Percentiles rank a stretch among this genome's conserved stretches.
phyloP scores from a whole-genome alignment of 441 rosid species.

The Viola pubescens region DNA sequence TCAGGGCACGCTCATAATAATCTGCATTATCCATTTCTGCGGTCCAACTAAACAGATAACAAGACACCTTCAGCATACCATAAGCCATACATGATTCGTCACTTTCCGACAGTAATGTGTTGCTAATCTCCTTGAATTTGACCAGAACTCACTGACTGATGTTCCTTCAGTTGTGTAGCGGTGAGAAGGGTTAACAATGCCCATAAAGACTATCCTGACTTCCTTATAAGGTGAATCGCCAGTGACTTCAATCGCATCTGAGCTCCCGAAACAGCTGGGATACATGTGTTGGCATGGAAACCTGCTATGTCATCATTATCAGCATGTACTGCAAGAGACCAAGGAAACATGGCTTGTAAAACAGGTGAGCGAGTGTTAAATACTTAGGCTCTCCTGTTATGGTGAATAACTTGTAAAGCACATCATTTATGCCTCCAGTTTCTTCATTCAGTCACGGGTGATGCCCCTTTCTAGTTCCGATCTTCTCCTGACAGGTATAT shows the following conservation, averaged over 20 bases:
- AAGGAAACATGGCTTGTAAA: constrained; percentile 97
- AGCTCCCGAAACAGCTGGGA: constrained; percentile 79
- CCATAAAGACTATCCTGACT: constrained; percentile 71
- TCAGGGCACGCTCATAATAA: no score
- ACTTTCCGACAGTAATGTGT: constrained; percentile 47
- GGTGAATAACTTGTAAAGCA: constrained; percentile 39
- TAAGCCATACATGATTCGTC: constrained; percentile 93
- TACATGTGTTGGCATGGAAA: constrained; percentile 86
- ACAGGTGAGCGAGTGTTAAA: constrained; percentile 78
- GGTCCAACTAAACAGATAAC: no score
- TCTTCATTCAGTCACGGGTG: constrained; percentile 48
- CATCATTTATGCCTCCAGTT: constrained; percentile 62
- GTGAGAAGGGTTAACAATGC: constrained; percentile 78
- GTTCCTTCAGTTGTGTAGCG: constrained; percentile 90
- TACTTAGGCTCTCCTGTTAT: constrained; percentile 73
- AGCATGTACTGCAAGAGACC: constrained; percentile 55
- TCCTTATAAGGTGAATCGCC: constrained; percentile 84
- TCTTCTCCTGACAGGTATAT: constrained; percentile 62
- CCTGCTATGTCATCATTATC: constrained; percentile 49
- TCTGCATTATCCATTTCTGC: no score
- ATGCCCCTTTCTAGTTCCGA: constrained; percentile 64
- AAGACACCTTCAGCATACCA: constrained; percentile 78
- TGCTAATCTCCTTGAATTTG: constrained; percentile 70
- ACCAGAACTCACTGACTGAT: constrained; percentile 80
- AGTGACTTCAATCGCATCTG: constrained; percentile 83